A percentile compares a stretch with the other conserved stretches of the same genome.
phyloP scores from a whole-genome alignment of 129 eudicot species.

The Centrapalus pauciflorus region DNA sequence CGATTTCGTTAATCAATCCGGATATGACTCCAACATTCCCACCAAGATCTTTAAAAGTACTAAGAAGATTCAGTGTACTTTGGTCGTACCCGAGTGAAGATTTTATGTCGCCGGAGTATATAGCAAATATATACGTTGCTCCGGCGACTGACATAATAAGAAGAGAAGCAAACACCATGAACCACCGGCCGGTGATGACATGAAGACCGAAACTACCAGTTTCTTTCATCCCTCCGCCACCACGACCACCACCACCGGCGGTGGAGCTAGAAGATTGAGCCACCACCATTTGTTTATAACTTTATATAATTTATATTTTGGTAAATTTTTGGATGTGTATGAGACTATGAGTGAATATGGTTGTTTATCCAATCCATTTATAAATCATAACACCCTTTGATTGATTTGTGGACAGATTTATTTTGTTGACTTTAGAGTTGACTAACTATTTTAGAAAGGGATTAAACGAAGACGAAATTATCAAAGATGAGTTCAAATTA shows the following conservation, averaged over 20 bases:
- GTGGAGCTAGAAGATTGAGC: conserved; percentile 3
- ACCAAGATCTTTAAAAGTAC: conserved; percentile 80
- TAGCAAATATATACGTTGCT: conserved; percentile 74
- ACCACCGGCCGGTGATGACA: conserved; percentile 66
- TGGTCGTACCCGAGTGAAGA: conserved; percentile 71
- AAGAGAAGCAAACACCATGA: conserved; percentile 69
- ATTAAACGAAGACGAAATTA: background rate
- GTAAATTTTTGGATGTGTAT: background rate
- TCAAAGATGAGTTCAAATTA: conserved; percentile 9
- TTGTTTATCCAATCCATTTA: background rate
- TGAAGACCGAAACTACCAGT: conserved; percentile 35
- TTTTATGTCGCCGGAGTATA: conserved; percentile 68
- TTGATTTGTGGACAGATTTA: background rate
- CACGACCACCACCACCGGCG: conserved; percentile 2
- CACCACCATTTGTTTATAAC: conserved; percentile 17
- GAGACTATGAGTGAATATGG: background rate
- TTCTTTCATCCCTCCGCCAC: conserved; percentile 13
- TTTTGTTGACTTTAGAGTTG: conserved; percentile 12
- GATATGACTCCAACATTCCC: conserved; percentile 61
- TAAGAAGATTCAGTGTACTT: conserved; percentile 62
- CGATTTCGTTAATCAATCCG: conserved; percentile 63
- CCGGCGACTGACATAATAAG: conserved; percentile 74
- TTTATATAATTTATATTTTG: no score
- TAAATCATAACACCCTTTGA: background rate
- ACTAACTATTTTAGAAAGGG: conserved; percentile 1